Percentiles rank a stretch among this genome's conserved stretches.
These are phyloP conservation scores for Carex parvula DNA, from an alignment of 176 grass and related monocot genomes.

Conservation along the genomic window DNA sequence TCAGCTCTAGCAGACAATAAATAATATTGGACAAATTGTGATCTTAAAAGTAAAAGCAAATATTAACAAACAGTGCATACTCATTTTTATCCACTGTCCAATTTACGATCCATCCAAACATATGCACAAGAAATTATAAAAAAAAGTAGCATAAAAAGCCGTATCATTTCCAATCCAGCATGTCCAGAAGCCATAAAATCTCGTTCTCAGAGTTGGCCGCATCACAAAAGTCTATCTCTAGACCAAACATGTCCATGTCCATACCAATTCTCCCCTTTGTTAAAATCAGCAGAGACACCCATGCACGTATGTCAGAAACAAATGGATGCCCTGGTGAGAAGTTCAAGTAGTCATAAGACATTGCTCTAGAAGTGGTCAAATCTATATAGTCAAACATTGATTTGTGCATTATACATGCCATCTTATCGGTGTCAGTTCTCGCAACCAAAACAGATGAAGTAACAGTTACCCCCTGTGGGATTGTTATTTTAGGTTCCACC, in stretches of 20 bases:
- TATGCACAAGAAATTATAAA: not conserved
- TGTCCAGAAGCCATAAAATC: conserved; percentile 65
- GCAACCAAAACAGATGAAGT: conserved; percentile 53
- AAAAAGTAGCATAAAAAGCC: not conserved
- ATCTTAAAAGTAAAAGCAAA: not conserved
- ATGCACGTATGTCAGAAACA: conserved; percentile 55
- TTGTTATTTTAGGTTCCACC: conserved; percentile 41
- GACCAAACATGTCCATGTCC: conserved; percentile 49
- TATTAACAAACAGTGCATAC: not conserved
- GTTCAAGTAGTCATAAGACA: too few relatives aligned
- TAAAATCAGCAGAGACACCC: conserved; percentile 56
- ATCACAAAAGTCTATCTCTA: conserved; percentile 73
- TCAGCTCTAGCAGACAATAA: not conserved
- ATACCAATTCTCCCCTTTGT: conserved; percentile 34
- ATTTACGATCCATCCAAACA: not conserved
- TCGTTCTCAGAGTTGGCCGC: conserved; percentile 48
- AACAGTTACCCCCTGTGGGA: conserved; percentile 25
- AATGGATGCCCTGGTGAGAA: too few relatives aligned
- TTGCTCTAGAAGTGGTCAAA: conserved; percentile 35
- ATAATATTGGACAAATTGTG: not conserved
- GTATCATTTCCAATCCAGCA: conserved; percentile 70
- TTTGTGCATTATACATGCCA: conserved; percentile 47
- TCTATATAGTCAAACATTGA: conserved; percentile 65
- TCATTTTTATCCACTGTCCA: not conserved
- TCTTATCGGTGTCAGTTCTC: conserved; percentile 56